Evolutionary conservation across 2,329 filamentous ascomycete genomes (phyloP), one percentile per base, ranked within the genome.

Genomic region (Ophiocordyceps polyrhachis-furcata): DNA sequence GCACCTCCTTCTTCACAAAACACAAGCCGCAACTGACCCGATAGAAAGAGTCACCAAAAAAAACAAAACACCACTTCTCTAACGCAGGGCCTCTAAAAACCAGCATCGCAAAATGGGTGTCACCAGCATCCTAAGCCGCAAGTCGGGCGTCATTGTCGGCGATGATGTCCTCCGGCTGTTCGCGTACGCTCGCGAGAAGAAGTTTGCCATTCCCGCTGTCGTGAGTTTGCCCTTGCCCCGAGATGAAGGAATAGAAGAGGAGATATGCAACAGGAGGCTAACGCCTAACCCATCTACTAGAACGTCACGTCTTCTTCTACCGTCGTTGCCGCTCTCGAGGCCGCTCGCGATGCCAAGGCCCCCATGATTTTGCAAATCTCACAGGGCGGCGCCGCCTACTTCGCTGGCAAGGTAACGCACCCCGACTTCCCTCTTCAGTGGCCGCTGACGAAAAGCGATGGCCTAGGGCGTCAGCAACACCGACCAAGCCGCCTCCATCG

Each of bases 301-400:
- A 95, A 96, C 69, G 84, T 93, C 60, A 96, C 89, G 56, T 93
- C 87, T 40, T 93, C 84, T 50, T 94, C 86, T 50, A 72, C 69
- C 44, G 63, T 62, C 51, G 81, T 95, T 53, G 79, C 86, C 56
- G 70, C 85, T 45, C 86, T 98, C 56, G 91, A 98, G 75, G 91
- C 91, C 62, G 91, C 91, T 56, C 81, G 86, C 58, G 88, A 96
- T 66, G 72, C 79, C 62, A 93, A 93, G 66, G 74, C 84, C 49
- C 91, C 91, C 56, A 81, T 95, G 67, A 83, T 95, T 67, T 79
- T 96, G 55, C 91, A 96, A 71, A 74, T 84, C 58, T 93, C 84
- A 57, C 85, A 96, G 68, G 91, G 91, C 60, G 88, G 88, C 68
- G 83, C 86, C 51, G 88, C 87, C 57, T 93, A 81, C 76, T 93